Base-by-base conservation (phyloP, 345 rosid genomes). In the Melastoma malabathricum region DNA sequence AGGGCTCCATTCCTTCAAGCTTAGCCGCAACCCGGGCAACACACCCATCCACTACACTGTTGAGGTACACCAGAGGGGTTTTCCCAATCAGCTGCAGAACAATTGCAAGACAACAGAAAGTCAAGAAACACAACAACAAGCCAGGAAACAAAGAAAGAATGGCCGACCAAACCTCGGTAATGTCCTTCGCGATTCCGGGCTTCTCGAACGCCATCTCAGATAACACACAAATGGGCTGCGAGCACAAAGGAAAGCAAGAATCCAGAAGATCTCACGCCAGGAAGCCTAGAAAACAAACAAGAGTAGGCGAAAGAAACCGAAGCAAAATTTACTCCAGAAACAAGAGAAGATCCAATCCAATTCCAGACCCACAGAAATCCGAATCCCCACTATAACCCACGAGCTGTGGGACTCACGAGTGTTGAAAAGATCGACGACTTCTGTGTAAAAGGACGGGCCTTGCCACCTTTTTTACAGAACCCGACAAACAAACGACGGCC, bases 31-130 rank as follows among this genome's bases (percentile, higher is more conserved):
- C 63, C 27, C 85, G 82, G 29, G 67, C 95, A 57, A 73, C 86
- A 60, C 83, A 88, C 5, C 86, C 97, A 43, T 88, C 84, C 51
- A 72, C 72, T 0, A 88, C 61, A 16, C 64, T 80, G 61, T 88
- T 82, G 61, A 88, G 79, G 65, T 76, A 88, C 54, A 88, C 94
- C 69, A 84, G 52, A 14, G 97, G 97, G 18, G 97, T 88, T 15
- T 78, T 82, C 23, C 94, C 94, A 65, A 88, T 82, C 62, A 88
- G 71, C 97, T 88, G 50, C 15, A 10, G 10, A 52, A 41, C 51
- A n/a, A n/a, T n/a, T 51, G 10, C 1, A 14, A 15, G 56, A 23
- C 39, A 25, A 10, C 3, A 52, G 43, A 52, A 10, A 48, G 49
- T 18, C 27, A 50, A n/a, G 8, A 13, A 47, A 41, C 17, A 55